A percentile compares a stretch with the other conserved stretches of the same genome.
phyloP scores from a whole-genome alignment of 2,329 filamentous ascomycete genomes.

The Epichloe sibirici region DNA sequence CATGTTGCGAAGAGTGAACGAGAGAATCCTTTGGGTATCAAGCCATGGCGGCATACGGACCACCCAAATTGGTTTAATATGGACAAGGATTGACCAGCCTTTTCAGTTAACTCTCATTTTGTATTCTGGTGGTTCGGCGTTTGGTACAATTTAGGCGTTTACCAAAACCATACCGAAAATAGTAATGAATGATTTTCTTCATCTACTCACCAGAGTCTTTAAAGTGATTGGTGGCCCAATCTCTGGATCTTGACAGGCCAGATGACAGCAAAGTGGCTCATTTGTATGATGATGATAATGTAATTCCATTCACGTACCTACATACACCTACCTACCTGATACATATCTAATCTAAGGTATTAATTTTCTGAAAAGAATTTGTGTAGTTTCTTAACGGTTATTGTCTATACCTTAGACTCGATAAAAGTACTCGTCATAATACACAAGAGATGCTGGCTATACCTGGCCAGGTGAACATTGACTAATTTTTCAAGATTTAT shows the following conservation, averaged over 20 bases:
- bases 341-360: no score
- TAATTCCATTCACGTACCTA: no score
- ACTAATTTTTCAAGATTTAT: no score
- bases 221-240: not conserved
- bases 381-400: no score
- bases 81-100: constrained; percentile 14
- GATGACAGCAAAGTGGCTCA: no score
- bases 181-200: not conserved
- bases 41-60: constrained; percentile 45
- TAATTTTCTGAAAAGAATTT: no score
- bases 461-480: no score
- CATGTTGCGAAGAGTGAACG: constrained; percentile 40
- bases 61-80: constrained; percentile 44
- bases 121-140: not conserved
- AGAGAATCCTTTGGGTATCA: constrained; percentile 43
- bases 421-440: no score
- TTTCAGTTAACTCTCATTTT: not conserved
- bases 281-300: no score
- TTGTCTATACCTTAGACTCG: no score
- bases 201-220: not conserved
- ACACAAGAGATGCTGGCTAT: no score
- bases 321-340: no score
- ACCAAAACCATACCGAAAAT: not conserved
- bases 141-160: not conserved
- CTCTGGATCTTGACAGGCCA: not conserved